Percentiles rank a stretch among this genome's conserved stretches.
phyloP scores from a whole-genome alignment of 192 early-diverging fungal genomes.

The Gryganskiella cystojenkinii region DNA sequence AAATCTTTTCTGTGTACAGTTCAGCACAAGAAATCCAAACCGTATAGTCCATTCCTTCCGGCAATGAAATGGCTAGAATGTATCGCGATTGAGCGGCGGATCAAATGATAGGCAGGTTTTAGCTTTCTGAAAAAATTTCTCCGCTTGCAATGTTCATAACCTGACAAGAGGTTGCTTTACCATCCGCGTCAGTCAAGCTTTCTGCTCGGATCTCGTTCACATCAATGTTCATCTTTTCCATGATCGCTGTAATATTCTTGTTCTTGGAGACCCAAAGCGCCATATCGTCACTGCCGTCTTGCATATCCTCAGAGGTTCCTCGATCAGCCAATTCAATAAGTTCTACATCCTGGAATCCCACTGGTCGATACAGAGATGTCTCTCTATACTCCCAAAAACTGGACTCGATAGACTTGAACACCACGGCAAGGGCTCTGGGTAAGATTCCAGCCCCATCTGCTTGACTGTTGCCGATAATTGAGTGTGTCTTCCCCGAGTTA shows the following conservation, averaged over 20 bases:
- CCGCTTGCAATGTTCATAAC: too few relatives aligned
- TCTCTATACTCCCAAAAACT: slow-evolving; percentile 6
- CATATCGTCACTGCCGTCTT: too few relatives aligned
- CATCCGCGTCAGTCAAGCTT: background rate
- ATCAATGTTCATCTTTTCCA: background rate
- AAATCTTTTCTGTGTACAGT: slow-evolving; percentile 89
- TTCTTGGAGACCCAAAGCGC: too few relatives aligned
- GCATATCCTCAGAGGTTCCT: too few relatives aligned
- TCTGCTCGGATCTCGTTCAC: slow-evolving; percentile 1
- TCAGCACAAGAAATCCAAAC: slow-evolving; percentile 92
- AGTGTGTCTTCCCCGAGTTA: slow-evolving; percentile 78
- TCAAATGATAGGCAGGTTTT: too few relatives aligned
- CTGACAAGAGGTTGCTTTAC: too few relatives aligned
- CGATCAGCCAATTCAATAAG: slow-evolving; percentile 16
- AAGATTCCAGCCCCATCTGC: slow-evolving; percentile 61
- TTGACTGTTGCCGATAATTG: slow-evolving; percentile 63
- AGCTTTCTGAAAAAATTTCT: too few relatives aligned
- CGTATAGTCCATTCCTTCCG: slow-evolving; percentile 75
- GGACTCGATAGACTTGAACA: slow-evolving; percentile 62
- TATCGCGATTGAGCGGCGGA: too few relatives aligned
- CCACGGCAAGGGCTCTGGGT: slow-evolving; percentile 65
- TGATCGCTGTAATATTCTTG: too few relatives aligned
- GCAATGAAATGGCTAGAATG: slow-evolving; percentile 41
- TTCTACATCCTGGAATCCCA: slow-evolving; percentile 39
- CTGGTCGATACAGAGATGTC: slow-evolving; percentile 20